Base-by-base conservation (phyloP, 1,139 yeast species). In the Sugiyamaella japonica region DNA sequence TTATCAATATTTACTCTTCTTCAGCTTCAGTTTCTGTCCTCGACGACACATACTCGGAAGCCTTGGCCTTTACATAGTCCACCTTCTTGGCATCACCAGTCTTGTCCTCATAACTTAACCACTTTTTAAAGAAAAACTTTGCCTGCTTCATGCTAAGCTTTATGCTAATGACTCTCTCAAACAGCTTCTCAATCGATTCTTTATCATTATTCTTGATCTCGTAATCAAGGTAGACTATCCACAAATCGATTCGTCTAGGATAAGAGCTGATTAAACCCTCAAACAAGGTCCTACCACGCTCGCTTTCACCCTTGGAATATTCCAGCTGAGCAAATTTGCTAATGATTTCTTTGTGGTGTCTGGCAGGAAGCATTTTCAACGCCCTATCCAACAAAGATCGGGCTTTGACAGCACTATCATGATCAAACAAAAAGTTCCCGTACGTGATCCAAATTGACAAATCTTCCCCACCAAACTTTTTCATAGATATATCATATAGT, bases 151-250 rank as follows among this genome's bases (percentile, higher is more conserved):
- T 82, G n/a, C 87, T 79, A 56, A 91, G 72, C 71, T 87, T 89
- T 71, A 80, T 83, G 31, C 56, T 56, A 37, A 76, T 56, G 6
- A 86, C 89, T 69, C 98, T 82, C 71, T 90, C 97, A 66, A 90
- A 91, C 59, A 93, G 76, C 29, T 81, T 85, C 67, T 85, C 93
- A 40, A 84, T 85, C 69, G 83, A 83, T 61, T 76, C 76, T 70
- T 82, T 82, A 50, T 83, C 83, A 54, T 78, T 79, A 47, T 65
- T 62, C 71, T 87, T 88, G 68, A 88, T 84, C 72, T 93, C 98
- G 73, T 89, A 96, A 71, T 93, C 99, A 61, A 91, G 81, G 71
- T 90, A 90, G 45, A 91, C 95, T 68, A 87, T 90, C 98, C 98
- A 93, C 62, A 93, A 73, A 71, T 93, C 99, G 57, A 89, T 82